Evolutionary conservation across 345 rosid genomes (phyloP).

Genomic region (Laguncularia racemosa): DNA sequence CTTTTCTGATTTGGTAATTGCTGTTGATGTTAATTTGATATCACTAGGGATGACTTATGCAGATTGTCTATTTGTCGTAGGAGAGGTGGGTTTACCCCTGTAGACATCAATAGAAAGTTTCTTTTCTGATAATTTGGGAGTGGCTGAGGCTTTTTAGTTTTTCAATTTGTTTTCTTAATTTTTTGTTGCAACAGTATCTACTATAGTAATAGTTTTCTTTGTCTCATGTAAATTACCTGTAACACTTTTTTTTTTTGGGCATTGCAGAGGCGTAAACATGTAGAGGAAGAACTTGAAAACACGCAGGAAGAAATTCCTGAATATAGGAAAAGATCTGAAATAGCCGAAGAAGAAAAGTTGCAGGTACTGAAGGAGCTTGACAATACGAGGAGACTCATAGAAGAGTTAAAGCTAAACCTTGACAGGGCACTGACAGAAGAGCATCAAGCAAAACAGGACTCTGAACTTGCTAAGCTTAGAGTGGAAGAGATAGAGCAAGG

Average conservation of each 20-base stretch:
- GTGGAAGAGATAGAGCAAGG: conserved; percentile 95
- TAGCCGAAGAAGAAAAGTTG: conserved; percentile 51
- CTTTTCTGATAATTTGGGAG: too few relatives aligned
- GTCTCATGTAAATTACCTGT: neutral
- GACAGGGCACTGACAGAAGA: conserved; percentile 93
- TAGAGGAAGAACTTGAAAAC: conserved; percentile 72
- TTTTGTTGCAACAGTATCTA: neutral
- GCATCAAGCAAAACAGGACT: conserved; percentile 86
- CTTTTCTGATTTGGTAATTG: too few relatives aligned
- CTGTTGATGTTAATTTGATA: too few relatives aligned
- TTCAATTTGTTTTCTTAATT: neutral
- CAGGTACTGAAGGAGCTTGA: conserved; percentile 65
- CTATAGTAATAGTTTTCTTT: neutral
- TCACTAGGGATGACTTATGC: too few relatives aligned
- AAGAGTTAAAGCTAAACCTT: conserved; percentile 74
- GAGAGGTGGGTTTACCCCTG: too few relatives aligned
- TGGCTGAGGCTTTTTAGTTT: too few relatives aligned
- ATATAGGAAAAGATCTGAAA: conserved; percentile 46
- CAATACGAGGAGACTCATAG: conserved; percentile 69
- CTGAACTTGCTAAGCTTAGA: conserved; percentile 80
- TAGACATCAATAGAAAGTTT: too few relatives aligned
- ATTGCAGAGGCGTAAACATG: conserved; percentile 53
- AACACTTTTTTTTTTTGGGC: conserved; percentile 8
- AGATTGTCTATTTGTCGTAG: too few relatives aligned
- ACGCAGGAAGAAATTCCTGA: conserved; percentile 63